Conservation (phyloP, 257 asterid species). For the Cynanchum wilfordii region DNA sequence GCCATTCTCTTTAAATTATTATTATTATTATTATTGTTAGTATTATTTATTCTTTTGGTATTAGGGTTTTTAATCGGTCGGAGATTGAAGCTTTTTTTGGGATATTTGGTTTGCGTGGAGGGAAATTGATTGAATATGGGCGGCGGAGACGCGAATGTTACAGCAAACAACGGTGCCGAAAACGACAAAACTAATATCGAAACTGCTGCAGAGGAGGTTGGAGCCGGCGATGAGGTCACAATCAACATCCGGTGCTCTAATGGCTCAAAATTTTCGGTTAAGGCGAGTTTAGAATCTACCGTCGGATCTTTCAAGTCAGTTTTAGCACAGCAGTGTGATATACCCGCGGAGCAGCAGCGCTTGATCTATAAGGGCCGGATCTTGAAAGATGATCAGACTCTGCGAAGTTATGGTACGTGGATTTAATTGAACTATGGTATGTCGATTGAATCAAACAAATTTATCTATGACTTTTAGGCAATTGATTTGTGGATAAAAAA, state of each 20-base stretch:
- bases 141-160: slow-evolving; percentile 38
- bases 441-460: not conserved
- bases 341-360: slow-evolving; percentile 51
- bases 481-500: not conserved
- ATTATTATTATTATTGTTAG: not conserved
- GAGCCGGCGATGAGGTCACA: slow-evolving; percentile 27
- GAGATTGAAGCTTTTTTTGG: not conserved
- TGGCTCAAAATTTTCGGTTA: slow-evolving; percentile 43
- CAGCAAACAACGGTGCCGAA: slow-evolving; percentile 17
- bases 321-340: slow-evolving; percentile 38
- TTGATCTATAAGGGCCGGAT: slow-evolving; percentile 61
- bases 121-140: slow-evolving; percentile 25
- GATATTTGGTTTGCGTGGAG: slow-evolving; percentile 5
- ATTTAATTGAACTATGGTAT: slow-evolving; percentile 16
- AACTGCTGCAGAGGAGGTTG: slow-evolving; percentile 10
- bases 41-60: not conserved
- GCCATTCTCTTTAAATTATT: not conserved
- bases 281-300: slow-evolving; percentile 36
- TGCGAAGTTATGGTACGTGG: slow-evolving; percentile 42
- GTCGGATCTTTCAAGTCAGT: slow-evolving; percentile 44
- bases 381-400: slow-evolving; percentile 62
- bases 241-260: slow-evolving; percentile 44
- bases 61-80: not conserved
- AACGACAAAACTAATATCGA: slow-evolving; percentile 13
- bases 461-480: not conserved